These are phyloP conservation scores for Cordyceps fumosorosea DNA, from an alignment of 2,329 filamentous ascomycete genomes.

Conservation along the genomic window DNA sequence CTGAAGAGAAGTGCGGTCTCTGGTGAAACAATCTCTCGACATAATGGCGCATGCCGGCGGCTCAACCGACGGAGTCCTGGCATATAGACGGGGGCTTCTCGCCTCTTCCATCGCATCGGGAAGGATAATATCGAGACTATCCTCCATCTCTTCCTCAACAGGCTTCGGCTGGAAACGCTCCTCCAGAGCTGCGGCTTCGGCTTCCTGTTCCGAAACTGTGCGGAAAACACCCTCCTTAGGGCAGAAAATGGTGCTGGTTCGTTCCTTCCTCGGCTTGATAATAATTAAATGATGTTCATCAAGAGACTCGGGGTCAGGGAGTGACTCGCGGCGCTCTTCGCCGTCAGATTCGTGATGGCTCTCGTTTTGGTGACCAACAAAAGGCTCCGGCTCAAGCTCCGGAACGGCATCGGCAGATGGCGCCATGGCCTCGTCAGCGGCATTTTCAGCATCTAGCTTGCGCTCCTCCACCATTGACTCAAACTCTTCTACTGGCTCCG, in stretches of 20 bases:
- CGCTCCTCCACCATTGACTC: neutral
- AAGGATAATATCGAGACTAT: constrained; percentile 16
- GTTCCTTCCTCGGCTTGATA: constrained; percentile 31
- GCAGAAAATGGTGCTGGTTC: constrained; percentile 50
- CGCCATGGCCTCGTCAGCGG: neutral
- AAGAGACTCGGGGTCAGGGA: constrained; percentile 4
- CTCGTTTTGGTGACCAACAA: neutral
- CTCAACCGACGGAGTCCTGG: constrained; percentile 56
- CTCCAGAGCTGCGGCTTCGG: constrained; percentile 41
- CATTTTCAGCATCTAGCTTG: neutral
- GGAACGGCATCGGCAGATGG: constrained; percentile 14
- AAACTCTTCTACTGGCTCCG: neutral
- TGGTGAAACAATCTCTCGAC: constrained; percentile 45
- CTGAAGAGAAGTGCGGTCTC: constrained; percentile 51
- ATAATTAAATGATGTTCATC: constrained; percentile 12
- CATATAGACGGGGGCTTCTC: constrained; percentile 36
- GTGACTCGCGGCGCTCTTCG: constrained; percentile 16
- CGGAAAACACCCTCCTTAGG: constrained; percentile 58
- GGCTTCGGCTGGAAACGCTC: constrained; percentile 21
- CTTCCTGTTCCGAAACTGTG: constrained; percentile 49
- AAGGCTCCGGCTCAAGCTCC: constrained; percentile 15
- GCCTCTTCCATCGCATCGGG: constrained; percentile 25
- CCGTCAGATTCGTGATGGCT: neutral
- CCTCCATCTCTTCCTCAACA: constrained; percentile 20
- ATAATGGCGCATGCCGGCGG: constrained; percentile 53